These are phyloP conservation scores for Quercus phellos DNA, from an alignment of 331 rosid genomes.

Conservation along the genomic window DNA sequence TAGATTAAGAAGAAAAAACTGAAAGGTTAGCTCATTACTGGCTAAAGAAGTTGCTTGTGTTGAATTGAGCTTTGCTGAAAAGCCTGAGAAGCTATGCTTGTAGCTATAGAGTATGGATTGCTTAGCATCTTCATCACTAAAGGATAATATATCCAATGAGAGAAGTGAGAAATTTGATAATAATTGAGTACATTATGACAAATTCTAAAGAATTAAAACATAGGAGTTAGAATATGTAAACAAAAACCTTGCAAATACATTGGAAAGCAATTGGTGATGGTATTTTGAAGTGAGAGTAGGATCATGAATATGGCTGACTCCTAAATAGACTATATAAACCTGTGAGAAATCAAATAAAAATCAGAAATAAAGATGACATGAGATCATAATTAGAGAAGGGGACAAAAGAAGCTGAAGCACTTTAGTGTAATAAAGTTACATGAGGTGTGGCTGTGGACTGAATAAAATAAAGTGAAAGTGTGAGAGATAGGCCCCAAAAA, in stretches of 20 bases:
- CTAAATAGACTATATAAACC: conserved; percentile 56
- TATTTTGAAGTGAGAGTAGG: conserved; percentile 34
- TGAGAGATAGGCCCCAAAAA: conserved; percentile 30
- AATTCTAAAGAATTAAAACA: neutral
- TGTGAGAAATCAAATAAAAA: conserved; percentile 1
- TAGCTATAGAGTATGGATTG: conserved; percentile 51
- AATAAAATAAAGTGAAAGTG: conserved; percentile 26
- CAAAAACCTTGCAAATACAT: conserved; percentile 43
- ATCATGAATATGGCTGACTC: conserved; percentile 26
- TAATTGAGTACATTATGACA: neutral
- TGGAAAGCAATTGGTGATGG: conserved; percentile 44
- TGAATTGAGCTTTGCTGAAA: conserved; percentile 49
- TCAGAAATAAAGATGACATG: neutral
- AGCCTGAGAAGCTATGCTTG: conserved; percentile 55
- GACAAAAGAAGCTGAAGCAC: neutral
- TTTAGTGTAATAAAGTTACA: conserved; percentile 21
- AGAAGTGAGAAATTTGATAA: neutral
- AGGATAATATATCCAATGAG: neutral
- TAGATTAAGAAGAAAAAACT: neutral
- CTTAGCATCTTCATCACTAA: conserved; percentile 46
- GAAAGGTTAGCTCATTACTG: conserved; percentile 23
- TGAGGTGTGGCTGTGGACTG: conserved; percentile 29
- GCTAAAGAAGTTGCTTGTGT: conserved; percentile 45
- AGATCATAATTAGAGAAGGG: neutral
- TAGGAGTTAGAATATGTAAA: neutral